Base-by-base conservation (phyloP, 208 protist genomes). In the Trypanosoma conorhini region DNA sequence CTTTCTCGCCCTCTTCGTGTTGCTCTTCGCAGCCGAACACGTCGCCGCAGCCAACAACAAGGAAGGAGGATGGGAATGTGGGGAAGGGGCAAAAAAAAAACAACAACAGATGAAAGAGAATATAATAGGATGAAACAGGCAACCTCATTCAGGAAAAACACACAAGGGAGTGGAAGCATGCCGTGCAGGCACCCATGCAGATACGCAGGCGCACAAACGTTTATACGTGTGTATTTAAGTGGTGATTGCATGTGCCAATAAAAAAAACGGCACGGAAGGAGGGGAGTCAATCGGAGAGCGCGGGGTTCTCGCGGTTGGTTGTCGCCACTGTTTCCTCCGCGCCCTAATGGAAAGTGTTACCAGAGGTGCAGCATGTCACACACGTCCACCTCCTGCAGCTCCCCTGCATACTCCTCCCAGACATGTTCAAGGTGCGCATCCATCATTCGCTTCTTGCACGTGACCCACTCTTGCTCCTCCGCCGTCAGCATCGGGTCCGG, bases 331-430 rank as follows among this genome's bases (percentile, higher is more conserved):
- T 68, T 38, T 56, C 5, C 35, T 55, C 21, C 8, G 5, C 30
- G 28, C 13, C 35, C 33, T 24, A 24, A 12, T 35, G n/a, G 35
- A 24, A 30, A n/a, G 30, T 24, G n/a, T 46, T 65, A 81, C 61
- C 72, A 70, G 8, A 76, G 50, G 35, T 76, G 54, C 19, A 89
- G 58, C 57, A 85, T 52, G 61, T 85, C 85, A 3, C 62, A 79
- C n/a, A 80, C 72, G 31, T 74, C 62, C n/a, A 80, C 63, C 13
- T 82, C 71, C 30, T 77, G 75, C 31, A 76, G 70, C 46, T 80
- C 79, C 3, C 65, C 70, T 10, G 56, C 71, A 55, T 86, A 85
- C 74, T 83, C 79, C 63, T 78, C 74, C 57, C 66, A 70, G 21
- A 76, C 50, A 9, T 59, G 58, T 21, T 17, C 9, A 28, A 90